Conservation (phyloP, 306 rosid species). For the Sicyos edulis region DNA sequence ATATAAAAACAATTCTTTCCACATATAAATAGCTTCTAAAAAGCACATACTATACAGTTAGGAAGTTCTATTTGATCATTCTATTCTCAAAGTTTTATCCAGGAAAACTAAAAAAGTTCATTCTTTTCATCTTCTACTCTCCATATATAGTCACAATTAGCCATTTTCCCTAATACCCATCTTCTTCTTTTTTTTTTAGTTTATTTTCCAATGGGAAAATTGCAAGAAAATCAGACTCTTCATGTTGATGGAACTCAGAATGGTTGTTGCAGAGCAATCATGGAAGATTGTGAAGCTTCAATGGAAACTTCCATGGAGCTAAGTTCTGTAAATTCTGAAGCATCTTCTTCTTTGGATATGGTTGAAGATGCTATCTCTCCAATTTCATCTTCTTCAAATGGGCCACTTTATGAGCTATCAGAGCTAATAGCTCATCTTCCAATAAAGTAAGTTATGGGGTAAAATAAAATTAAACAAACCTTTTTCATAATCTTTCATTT, state of each 20-base stretch:
- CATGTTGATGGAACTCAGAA: conserved; percentile 15
- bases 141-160: neutral
- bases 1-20: neutral
- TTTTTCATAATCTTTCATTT: neutral
- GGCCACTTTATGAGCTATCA: conserved; percentile 61
- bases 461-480: neutral
- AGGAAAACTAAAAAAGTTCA: neutral
- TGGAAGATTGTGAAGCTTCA: conserved; percentile 35
- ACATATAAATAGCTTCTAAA: neutral
- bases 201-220: conserved; percentile 15
- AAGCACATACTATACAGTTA: neutral
- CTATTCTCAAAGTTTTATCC: neutral
- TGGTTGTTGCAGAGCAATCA: conserved; percentile 26
- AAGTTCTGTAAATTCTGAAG: conserved; percentile 38
- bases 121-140: neutral
- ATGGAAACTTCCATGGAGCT: conserved; percentile 37
- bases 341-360: conserved; percentile 53
- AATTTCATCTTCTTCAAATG: conserved; percentile 40
- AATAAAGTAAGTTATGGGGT: conserved; percentile 46
- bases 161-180: neutral
- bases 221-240: neutral
- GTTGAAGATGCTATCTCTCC: conserved; percentile 59
- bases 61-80: neutral
- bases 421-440: conserved; percentile 83
- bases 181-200: neutral